Base-by-base conservation (phyloP, 176 grass and related monocot species). In the Puccinellia tenuiflora region DNA sequence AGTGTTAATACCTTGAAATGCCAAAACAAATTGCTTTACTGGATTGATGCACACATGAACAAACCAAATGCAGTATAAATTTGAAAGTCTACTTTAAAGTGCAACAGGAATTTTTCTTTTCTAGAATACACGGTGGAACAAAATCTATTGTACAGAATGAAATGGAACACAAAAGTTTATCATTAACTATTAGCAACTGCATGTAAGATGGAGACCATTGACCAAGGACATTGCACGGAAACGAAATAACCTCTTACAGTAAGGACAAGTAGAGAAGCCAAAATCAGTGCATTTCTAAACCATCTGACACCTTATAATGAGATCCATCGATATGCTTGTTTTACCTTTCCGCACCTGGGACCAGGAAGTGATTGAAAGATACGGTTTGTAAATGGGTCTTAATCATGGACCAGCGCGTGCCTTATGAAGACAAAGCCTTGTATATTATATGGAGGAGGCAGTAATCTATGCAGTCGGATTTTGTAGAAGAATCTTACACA, bases 401-500 rank as follows among this genome's bases (percentile, higher is more conserved):
- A 59, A 68, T 76, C 77, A 80, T 76, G 37, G 50, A 56, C 47
- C 68, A 57, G 34, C 53, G 35, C 15, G 59, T 84, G 57, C 57
- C 37, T 75, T 39, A 66, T 68, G 60, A 76, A 76, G 79, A 82
- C 50, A 80, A 80, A 40, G 16, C 21, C 35, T 38, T 74, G 57
- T 65, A 37, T 62, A 39, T 8, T 75, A 50, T 16, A 84, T 80
- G 80, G 80, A 84, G 7, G 28, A 68, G n/a, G 10, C 53, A 85
- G 37, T 57, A 85, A 88, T 76, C n/a, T 75, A 85, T 68, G 43
- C 20, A n/a, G 1, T 60, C 52, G 5, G 69, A 80, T 76, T 59
- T 30, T 13, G 59, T 68, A 40, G 76, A 85, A 85, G 82, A 89
- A 89, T 89, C 82, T 68, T 39, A 60, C n/a, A 68, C 76, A 85